These are phyloP conservation scores for Epichloe festucae DNA, from an alignment of 2,329 filamentous ascomycete genomes.

Conservation along the genomic window DNA sequence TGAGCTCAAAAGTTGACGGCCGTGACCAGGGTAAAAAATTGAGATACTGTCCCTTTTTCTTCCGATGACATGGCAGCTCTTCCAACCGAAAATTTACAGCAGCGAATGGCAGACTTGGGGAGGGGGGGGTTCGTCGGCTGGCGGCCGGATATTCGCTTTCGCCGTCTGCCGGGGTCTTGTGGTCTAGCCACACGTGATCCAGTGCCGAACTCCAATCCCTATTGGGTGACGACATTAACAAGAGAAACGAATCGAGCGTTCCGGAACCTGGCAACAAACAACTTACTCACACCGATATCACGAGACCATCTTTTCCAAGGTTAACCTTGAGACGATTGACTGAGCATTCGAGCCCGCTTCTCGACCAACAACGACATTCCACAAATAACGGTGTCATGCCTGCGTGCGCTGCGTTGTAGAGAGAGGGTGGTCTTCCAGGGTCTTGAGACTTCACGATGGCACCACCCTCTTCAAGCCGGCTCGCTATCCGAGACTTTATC, in stretches of 20 bases:
- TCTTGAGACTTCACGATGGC: conserved; percentile 36
- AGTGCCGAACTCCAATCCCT: too few relatives aligned
- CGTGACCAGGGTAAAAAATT: not conserved
- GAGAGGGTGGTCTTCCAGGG: conserved; percentile 32
- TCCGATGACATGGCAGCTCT: conserved; percentile 1
- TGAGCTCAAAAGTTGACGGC: not conserved
- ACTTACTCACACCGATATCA: not conserved
- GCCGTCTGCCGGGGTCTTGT: not conserved
- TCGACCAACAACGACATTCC: conserved; percentile 3
- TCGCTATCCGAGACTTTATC: conserved; percentile 10
- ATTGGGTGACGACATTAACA: conserved; percentile 2
- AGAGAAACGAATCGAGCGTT: not conserved
- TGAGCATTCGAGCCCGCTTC: not conserved
- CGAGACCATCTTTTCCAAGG: not conserved
- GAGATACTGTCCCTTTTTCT: not conserved
- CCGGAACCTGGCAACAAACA: too few relatives aligned
- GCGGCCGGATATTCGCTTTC: conserved; percentile 1
- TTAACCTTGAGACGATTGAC: not conserved
- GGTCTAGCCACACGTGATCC: not conserved
- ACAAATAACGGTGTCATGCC: conserved; percentile 10
- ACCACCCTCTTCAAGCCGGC: conserved; percentile 38
- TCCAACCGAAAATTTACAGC: conserved; percentile 2
- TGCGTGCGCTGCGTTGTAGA: conserved; percentile 37
- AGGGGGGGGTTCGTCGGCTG: not conserved
- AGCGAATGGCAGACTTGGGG: not conserved